phyloP scores from a whole-genome alignment of 2,329 filamentous ascomycete genomes.

The Fusarium pseudocircinatum region DNA sequence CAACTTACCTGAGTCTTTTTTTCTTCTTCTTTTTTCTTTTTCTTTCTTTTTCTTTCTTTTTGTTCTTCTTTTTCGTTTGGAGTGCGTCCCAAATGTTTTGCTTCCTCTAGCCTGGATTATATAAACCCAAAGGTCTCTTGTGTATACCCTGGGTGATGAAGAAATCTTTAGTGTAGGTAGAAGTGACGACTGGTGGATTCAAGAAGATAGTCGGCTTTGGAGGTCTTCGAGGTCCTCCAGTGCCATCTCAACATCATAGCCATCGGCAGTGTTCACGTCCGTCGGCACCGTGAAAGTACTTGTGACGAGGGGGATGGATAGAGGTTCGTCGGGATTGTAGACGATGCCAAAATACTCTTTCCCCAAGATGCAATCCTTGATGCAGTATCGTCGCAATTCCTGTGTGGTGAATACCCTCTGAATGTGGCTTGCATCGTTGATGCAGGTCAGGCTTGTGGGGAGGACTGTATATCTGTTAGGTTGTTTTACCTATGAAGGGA shows the following conservation, averaged over 20 bases:
- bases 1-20: not conserved
- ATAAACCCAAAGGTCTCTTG: not conserved
- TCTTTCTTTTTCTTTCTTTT: not conserved
- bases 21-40: not conserved
- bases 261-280: not conserved
- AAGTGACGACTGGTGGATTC: not conserved
- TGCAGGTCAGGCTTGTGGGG: not conserved
- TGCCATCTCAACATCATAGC: not conserved
- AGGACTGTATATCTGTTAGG: not conserved
- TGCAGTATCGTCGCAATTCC: not conserved
- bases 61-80: not conserved
- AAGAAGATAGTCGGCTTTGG: not conserved
- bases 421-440: not conserved
- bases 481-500: not conserved
- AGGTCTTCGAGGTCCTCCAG: not conserved
- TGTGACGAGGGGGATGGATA: not conserved
- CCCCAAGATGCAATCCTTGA: not conserved
- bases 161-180: not conserved
- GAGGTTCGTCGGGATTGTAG: not conserved
- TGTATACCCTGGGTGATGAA: not conserved
- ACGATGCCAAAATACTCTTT: slow-evolving; percentile 2
- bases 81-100: not conserved
- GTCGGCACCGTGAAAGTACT: not conserved
- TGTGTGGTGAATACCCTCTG: not conserved
- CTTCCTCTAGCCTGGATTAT: not conserved